Conservation (phyloP, 768 basidiomycete species). For the Lactarius quietus region DNA sequence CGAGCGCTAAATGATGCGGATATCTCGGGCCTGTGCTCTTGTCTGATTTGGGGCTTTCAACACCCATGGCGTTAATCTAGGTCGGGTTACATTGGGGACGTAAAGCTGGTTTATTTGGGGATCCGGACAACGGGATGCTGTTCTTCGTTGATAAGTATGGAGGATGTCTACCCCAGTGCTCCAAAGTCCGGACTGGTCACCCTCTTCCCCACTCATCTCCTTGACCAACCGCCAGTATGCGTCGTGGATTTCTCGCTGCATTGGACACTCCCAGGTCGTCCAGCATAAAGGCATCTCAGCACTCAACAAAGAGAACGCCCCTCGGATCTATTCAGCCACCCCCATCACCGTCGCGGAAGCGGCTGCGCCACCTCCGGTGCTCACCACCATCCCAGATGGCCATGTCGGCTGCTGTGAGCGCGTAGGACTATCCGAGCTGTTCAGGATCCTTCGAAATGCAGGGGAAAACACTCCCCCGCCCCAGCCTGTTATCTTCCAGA, state of each 20-base stretch:
- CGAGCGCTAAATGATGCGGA: not conserved
- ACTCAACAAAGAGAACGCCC: not conserved
- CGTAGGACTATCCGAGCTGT: constrained; percentile 16
- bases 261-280: not conserved
- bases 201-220: not conserved
- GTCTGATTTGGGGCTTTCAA: constrained; percentile 3
- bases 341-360: not conserved
- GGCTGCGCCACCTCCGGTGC: not conserved
- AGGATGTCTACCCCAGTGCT: not conserved
- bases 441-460: constrained; percentile 10
- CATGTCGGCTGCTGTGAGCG: constrained; percentile 19
- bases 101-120: constrained; percentile 3
- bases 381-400: constrained; percentile 12
- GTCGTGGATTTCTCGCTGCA: constrained; percentile 11
- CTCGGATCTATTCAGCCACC: not conserved
- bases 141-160: not conserved
- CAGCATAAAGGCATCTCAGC: not conserved
- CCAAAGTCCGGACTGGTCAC: constrained; percentile 11
- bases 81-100: not conserved
- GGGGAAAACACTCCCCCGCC: constrained; percentile 6
- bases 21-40: not conserved
- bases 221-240: constrained; percentile 1
- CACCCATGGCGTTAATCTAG: not conserved
- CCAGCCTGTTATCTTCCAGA: constrained; percentile 5
- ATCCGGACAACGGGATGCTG: not conserved